Evolutionary conservation across 164 flowering plant species (phyloP).

Genomic region (Magnolia changhungtana): DNA sequence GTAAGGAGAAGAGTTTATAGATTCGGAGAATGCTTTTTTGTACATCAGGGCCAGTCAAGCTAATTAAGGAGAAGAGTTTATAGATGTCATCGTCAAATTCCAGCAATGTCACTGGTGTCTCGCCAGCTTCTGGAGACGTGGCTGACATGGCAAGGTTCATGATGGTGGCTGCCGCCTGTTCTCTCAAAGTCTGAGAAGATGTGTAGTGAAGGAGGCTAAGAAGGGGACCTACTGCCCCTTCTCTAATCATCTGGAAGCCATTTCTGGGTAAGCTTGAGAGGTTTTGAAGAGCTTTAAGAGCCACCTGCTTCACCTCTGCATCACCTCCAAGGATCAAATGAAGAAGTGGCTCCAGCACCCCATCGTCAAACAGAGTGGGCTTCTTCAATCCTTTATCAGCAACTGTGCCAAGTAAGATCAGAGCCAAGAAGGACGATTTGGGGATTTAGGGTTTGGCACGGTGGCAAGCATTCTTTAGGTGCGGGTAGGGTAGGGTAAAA

Average conservation of each 20-base stretch:
- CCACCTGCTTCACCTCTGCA: conserved; percentile 31
- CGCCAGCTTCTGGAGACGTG: no score
- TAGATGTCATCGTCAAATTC: no score
- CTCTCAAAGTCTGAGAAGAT: conserved; percentile 38
- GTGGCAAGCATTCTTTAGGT: no score
- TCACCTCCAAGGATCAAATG: conserved; percentile 34
- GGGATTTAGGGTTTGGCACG: no score
- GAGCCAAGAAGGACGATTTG: no score
- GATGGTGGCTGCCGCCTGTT: conserved; percentile 37
- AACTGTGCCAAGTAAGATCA: no score
- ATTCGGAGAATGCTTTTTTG: conserved; percentile 44
- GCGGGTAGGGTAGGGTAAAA: no score
- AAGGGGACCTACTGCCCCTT: conserved; percentile 44
- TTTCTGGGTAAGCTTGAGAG: conserved; percentile 52
- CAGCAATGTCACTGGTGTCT: no score
- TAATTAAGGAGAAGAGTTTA: conserved; percentile 10
- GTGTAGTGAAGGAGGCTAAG: conserved; percentile 48
- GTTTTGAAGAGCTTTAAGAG: conserved; percentile 49
- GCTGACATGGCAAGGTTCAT: no score
- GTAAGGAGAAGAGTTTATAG: neutral
- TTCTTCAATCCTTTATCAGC: no score
- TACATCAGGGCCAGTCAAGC: conserved; percentile 37
- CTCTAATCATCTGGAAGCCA: conserved; percentile 55
- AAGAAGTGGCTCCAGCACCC: no score
- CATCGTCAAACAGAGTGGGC: no score